Conservation (phyloP, 805 yeast genomes). For the Maudiozyma serrabonitensis region DNA sequence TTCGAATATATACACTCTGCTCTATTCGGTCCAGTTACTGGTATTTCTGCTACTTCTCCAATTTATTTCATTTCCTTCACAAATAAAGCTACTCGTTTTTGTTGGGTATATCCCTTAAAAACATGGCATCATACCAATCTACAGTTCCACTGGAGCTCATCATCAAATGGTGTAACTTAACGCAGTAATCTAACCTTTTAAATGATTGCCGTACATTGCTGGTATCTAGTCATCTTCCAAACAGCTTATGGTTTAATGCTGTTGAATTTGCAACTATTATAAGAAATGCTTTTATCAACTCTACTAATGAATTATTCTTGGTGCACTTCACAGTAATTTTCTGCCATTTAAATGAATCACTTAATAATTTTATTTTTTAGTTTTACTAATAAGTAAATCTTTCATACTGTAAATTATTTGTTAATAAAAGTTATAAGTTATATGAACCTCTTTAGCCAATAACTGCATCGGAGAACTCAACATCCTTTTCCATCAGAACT, state of each 20-base stretch:
- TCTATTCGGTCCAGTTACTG: constrained; percentile 7
- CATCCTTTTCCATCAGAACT: too few relatives aligned
- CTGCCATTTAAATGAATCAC: too few relatives aligned
- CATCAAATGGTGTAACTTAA: constrained; percentile 9
- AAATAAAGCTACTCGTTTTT: constrained; percentile 7
- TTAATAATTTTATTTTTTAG: too few relatives aligned
- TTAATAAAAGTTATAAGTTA: too few relatives aligned
- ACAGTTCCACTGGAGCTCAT: constrained; percentile 6
- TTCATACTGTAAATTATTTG: too few relatives aligned
- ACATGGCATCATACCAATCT: constrained; percentile 5
- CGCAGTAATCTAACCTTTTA: constrained; percentile 6
- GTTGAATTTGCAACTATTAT: constrained; percentile 5
- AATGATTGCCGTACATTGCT: constrained; percentile 10
- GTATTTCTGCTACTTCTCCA: neutral
- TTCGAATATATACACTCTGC: constrained; percentile 7
- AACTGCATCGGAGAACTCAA: too few relatives aligned
- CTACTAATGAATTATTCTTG: neutral
- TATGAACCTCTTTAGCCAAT: too few relatives aligned
- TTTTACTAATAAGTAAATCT: too few relatives aligned
- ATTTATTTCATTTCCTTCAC: constrained; percentile 7
- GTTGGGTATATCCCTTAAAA: constrained; percentile 5
- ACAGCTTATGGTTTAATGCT: constrained; percentile 7
- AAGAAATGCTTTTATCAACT: constrained; percentile 4
- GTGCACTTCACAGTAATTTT: too few relatives aligned
- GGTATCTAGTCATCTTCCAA: constrained; percentile 3